These are phyloP conservation scores for Trematosphaeria pertusa DNA, from an alignment of 2,329 filamentous ascomycete species.

Conservation along the genomic window DNA sequence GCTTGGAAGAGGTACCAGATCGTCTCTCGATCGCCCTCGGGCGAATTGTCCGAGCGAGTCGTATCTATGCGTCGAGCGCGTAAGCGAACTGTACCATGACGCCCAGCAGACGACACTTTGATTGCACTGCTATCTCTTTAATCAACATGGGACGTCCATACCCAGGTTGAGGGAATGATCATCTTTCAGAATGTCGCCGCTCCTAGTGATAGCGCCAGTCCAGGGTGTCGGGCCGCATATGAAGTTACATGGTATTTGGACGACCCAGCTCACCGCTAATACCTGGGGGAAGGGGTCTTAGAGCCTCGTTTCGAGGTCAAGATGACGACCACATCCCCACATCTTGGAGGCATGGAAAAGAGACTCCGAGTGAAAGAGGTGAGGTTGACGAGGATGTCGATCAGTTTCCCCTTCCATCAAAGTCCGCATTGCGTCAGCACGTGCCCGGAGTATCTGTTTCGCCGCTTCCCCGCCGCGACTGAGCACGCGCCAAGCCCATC, in stretches of 20 bases:
- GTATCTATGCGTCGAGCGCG: no score
- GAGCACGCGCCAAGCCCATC: slow-evolving; percentile 4
- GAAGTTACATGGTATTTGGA: neutral
- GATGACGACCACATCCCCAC: neutral
- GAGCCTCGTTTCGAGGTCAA: neutral
- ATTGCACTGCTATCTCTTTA: no score
- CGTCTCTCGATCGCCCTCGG: no score
- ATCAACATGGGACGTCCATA: slow-evolving; percentile 10
- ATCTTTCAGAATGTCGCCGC: neutral
- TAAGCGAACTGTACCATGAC: no score
- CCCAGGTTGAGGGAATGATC: slow-evolving; percentile 13
- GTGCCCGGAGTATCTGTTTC: slow-evolving; percentile 3
- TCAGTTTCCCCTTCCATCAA: slow-evolving; percentile 1
- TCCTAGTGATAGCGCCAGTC: neutral
- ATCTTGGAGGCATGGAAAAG: neutral
- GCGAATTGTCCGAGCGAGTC: no score
- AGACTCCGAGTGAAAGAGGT: slow-evolving; percentile 1
- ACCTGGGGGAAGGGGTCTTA: neutral
- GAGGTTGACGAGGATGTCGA: slow-evolving; percentile 5
- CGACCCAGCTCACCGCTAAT: neutral
- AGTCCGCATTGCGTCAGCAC: neutral
- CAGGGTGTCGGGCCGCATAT: neutral
- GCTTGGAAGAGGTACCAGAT: no score
- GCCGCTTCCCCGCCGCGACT: neutral
- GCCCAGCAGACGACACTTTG: no score